These are phyloP conservation scores for Sporothrix dimorphospora DNA, from an alignment of 2,329 filamentous ascomycete genomes.

Conservation along the genomic window DNA sequence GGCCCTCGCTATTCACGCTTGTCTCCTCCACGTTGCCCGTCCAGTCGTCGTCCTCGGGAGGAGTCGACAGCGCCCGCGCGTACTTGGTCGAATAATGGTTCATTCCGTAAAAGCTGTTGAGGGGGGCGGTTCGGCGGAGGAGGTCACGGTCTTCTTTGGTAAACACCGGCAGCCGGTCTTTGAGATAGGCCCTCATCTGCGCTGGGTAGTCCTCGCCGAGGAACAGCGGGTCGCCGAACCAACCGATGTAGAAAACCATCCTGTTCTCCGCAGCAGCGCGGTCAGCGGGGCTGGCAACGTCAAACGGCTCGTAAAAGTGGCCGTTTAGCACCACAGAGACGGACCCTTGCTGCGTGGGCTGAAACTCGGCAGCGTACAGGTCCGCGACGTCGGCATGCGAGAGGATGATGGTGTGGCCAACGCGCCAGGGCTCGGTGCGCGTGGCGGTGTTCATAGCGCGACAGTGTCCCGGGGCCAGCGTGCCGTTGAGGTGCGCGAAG, in stretches of 20 bases:
- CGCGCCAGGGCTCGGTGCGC: constrained; percentile 79
- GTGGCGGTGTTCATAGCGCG: constrained; percentile 71
- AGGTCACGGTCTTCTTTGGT: constrained; percentile 71
- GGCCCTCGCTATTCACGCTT: constrained; percentile 70
- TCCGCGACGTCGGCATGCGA: constrained; percentile 80
- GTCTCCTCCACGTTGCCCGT: constrained; percentile 74
- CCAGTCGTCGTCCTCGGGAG: constrained; percentile 67
- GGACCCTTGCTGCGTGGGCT: constrained; percentile 67
- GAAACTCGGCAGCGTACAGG: constrained; percentile 82
- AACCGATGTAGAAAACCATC: constrained; percentile 83
- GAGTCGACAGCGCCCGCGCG: constrained; percentile 69
- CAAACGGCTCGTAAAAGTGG: constrained; percentile 81
- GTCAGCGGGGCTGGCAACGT: constrained; percentile 72
- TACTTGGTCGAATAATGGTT: constrained; percentile 91
- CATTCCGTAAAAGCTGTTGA: constrained; percentile 82
- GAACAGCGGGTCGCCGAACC: constrained; percentile 88
- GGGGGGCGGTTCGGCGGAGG: constrained; percentile 71
- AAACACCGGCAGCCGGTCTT: constrained; percentile 73
- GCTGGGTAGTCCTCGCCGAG: constrained; percentile 74
- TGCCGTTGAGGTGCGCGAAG: constrained; percentile 74
- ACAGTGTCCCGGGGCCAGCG: constrained; percentile 77
- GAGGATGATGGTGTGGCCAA: constrained; percentile 76
- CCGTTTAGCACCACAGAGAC: constrained; percentile 91
- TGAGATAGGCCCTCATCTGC: constrained; percentile 80
- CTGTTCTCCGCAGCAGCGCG: constrained; percentile 76